phyloP scores from a whole-genome alignment of 1,284 basidiomycete genomes.

The Puccinia sorghi region DNA sequence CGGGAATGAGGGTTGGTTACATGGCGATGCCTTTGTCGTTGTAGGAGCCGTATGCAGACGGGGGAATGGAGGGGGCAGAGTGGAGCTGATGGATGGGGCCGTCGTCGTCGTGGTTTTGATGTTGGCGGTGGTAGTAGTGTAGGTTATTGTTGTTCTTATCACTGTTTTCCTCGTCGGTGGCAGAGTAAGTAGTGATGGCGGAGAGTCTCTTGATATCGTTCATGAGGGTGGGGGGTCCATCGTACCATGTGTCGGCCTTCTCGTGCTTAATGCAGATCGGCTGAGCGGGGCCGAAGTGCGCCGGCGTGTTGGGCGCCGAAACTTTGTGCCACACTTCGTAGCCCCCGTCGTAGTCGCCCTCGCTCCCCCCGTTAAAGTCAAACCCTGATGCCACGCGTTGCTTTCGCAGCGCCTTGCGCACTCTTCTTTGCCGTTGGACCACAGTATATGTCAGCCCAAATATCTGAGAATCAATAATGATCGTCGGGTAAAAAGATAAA shows the following conservation, averaged over 20 bases:
- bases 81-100: too few relatives aligned
- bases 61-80: too few relatives aligned
- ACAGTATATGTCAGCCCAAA: neutral
- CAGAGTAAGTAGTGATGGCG: neutral
- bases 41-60: too few relatives aligned
- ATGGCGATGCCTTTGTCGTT: too few relatives aligned
- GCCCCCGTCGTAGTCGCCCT: neutral
- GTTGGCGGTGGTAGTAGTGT: too few relatives aligned
- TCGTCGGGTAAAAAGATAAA: neutral
- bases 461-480: neutral
- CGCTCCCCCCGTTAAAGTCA: slow-evolving; percentile 14
- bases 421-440: neutral
- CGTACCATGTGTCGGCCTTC: neutral
- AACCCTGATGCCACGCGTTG: slow-evolving; percentile 4
- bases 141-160: neutral
- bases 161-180: neutral
- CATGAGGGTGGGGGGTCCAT: neutral
- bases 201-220: neutral
- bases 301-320: neutral
- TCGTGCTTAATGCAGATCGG: neutral
- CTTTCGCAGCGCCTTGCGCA: neutral
- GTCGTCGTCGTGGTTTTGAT: too few relatives aligned
- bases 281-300: neutral
- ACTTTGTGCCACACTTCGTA: slow-evolving; percentile 1
- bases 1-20: too few relatives aligned